Evolutionary conservation across 495 filamentous ascomycete species (phyloP), one percentile per base, ranked within the genome.

Genomic region (Terfezia claveryi): DNA sequence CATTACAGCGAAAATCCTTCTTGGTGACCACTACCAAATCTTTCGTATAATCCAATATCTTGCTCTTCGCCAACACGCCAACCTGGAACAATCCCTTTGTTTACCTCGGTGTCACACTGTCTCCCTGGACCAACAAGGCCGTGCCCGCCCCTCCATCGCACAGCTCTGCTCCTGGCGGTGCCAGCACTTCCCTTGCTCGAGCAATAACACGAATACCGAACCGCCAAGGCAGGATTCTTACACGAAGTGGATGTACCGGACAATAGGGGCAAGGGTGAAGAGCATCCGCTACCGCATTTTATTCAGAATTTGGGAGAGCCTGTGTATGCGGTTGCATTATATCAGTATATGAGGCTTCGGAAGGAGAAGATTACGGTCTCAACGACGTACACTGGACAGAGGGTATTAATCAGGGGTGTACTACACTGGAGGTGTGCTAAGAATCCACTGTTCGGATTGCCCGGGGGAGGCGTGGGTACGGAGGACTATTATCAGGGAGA

Each of bases 401-500:
- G 80, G 50, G 86, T 87, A 51, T 71, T 96, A 64, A 88, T 99
- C 58, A 77, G 77, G 60, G 91, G 96, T 70, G 85, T 96, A 8
- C 65, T 99, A 52, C 72, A 66, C n/a, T 83, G 94, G 63, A 75
- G 91, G 36, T 98, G 91, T 62, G 76, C 76, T 10, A 83, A 78
- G 62, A 92, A 83, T 59, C 68, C 78, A 2, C 69, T 99, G 32
- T 99, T 99, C 69, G 88, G 92, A 10, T 69, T 94, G 70, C 91
- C 91, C 41, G 82, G 81, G 66, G 80, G 83, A 50, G 23, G 50
- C 11, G 86, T 99, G 27, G 85, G 83, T 1, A 96, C 92, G 16
- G 92, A 96, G 55, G 91, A 99, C 68, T 93, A 92, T 67, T 99
- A 95, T 61, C 91, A 99, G 71, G 91, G 91, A 59, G 92, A 96